Evolutionary conservation across 768 basidiomycete species (phyloP).

Genomic region (Phlegmacium glaucopus): DNA sequence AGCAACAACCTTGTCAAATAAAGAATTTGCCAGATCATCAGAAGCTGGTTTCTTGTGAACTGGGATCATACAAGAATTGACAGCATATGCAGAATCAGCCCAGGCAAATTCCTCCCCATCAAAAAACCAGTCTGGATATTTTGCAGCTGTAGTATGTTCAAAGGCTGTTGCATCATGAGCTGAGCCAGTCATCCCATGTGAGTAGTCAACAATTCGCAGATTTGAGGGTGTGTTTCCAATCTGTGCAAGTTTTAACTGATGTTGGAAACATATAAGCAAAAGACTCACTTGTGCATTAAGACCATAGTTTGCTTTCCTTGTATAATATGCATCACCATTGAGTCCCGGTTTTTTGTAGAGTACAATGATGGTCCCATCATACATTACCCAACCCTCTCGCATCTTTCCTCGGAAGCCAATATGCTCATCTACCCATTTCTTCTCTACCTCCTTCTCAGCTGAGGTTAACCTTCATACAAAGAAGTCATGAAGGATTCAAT

Average conservation of each 20-base stretch:
- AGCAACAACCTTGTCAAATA: constrained; percentile 20
- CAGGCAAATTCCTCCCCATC: constrained; percentile 21
- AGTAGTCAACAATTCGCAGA: constrained; percentile 26
- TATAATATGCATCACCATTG: constrained; percentile 31
- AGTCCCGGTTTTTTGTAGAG: constrained; percentile 21
- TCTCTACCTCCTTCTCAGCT: constrained; percentile 30
- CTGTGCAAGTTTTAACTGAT: constrained; percentile 9
- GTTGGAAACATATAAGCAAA: background rate
- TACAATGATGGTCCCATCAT: constrained; percentile 29
- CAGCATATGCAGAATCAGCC: constrained; percentile 15
- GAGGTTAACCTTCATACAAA: constrained; percentile 23
- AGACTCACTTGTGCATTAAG: constrained; percentile 29
- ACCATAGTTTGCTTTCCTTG: constrained; percentile 31
- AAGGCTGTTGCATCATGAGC: constrained; percentile 31
- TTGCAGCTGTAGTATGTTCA: constrained; percentile 20
- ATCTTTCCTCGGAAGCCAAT: constrained; percentile 26
- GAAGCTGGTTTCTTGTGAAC: constrained; percentile 25
- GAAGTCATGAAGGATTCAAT: constrained; percentile 24
- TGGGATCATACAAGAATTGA: constrained; percentile 3
- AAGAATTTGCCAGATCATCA: constrained; percentile 14
- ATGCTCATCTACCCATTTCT: constrained; percentile 30
- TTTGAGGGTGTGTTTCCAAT: constrained; percentile 28
- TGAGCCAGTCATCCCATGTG: constrained; percentile 27
- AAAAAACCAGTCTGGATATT: constrained; percentile 16
- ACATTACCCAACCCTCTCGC: constrained; percentile 31